A percentile compares a stretch with the other conserved stretches of the same genome.
phyloP scores from a whole-genome alignment of 768 basidiomycete genomes.

The Candolleomyces aberdarensis region DNA sequence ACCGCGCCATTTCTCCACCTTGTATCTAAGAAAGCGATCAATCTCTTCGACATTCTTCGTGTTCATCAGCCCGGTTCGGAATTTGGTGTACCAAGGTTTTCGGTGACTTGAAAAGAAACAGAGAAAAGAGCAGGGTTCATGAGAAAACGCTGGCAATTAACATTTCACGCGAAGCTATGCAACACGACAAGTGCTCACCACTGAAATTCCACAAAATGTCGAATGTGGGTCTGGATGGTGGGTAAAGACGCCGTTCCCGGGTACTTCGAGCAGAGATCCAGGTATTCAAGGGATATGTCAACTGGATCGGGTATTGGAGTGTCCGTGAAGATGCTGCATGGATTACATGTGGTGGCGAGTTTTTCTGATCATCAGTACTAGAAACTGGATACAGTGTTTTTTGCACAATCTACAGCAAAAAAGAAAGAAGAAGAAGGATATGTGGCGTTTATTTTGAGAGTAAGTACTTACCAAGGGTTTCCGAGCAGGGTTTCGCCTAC shows the following conservation, averaged over 20 bases:
- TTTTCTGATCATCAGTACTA: no score
- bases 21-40: constrained; percentile 38
- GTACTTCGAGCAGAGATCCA: constrained; percentile 54
- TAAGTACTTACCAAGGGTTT: constrained; percentile 60
- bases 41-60: constrained; percentile 46
- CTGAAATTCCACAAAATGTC: constrained; percentile 66
- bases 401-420: no score
- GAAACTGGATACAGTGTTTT: no score
- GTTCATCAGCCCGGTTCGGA: constrained; percentile 41
- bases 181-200: constrained; percentile 40
- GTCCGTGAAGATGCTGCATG: constrained; percentile 51
- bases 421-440: no score
- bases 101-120: constrained; percentile 33
- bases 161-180: no score
- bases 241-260: constrained; percentile 46
- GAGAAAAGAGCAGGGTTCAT: not conserved
- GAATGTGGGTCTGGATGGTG: constrained; percentile 59
- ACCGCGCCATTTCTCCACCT: constrained; percentile 27
- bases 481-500: constrained; percentile 74
- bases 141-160: not conserved
- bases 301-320: constrained; percentile 54
- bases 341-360: no score
- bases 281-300: constrained; percentile 65
- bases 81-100: constrained; percentile 55
- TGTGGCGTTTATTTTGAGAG: not conserved